Evolutionary conservation across 495 filamentous ascomycete species (phyloP), one percentile per base, ranked within the genome.

Genomic region (Cercophora samala): DNA sequence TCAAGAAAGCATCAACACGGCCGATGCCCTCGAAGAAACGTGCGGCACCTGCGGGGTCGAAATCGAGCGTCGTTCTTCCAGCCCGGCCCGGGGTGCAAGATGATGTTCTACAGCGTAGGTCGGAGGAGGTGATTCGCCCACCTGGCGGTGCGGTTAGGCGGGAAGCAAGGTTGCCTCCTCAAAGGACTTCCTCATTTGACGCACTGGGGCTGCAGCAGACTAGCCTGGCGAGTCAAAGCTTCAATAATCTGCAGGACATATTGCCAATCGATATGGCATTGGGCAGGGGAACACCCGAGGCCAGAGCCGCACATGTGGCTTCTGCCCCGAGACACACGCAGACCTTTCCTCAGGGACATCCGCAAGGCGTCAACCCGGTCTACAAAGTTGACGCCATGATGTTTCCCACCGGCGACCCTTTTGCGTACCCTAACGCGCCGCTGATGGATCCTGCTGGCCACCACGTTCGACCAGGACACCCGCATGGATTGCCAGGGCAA

Each of bases 341-440:
- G 5, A 60, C 69, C 18, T 74, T 69, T 60, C 71, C 64, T 19
- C 65, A 74, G 61, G 74, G 68, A 54, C 76, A 80, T 62, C 64
- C 72, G 22, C 62, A 72, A 23, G 70, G 74, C 67, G 75, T 75
- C 56, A 83, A 83, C 72, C 77, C 82, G 53, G 65, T 96, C 22
- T 84, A 90, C 17, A 91, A 95, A 74, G 83, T 97, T 19, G 89
- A 89, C 75, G 86, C 90, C 13, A 89, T 97, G 77, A 97, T 97
- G 92, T 98, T 97, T 69, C 90, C 93, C 1, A 92, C 93, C 0
- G 84, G 87, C 24, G 93, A 98, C 73, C 92, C 93, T 0, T 94
- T 97, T 66, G 92, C 89, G 0, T 98, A 97, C 75, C 91, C 93
- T 4, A 91, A 89, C 70, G 92, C 93, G 72, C 91, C 93, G 1